Evolutionary conservation across 2,329 filamentous ascomycete genomes (phyloP).

Genomic region (Neopestalotiopsis sp.): DNA sequence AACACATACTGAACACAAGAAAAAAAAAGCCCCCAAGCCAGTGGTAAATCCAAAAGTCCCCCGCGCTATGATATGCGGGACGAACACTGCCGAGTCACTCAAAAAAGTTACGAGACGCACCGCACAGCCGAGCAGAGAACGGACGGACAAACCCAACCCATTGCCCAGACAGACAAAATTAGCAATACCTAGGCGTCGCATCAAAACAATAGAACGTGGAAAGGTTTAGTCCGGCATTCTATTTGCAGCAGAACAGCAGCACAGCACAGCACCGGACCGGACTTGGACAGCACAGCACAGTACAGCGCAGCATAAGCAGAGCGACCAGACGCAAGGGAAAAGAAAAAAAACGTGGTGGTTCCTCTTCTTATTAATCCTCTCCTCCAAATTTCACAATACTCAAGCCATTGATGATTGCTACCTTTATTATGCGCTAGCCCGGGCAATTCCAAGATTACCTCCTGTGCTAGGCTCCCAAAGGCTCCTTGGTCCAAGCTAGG

Average conservation of each 20-base stretch:
- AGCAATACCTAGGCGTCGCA: background rate
- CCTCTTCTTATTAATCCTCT: background rate
- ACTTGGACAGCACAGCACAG: no score
- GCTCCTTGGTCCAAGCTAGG: background rate
- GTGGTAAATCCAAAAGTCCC: background rate
- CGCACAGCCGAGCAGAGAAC: no score
- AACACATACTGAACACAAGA: background rate
- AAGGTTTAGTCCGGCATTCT: background rate
- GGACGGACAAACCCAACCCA: background rate
- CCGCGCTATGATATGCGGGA: background rate
- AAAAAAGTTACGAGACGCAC: background rate
- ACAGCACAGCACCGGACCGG: no score
- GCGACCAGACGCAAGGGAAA: no score
- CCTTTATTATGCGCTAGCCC: background rate
- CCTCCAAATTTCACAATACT: constrained; percentile 5
- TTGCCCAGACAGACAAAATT: background rate
- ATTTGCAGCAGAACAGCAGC: background rate
- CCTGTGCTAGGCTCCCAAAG: no score
- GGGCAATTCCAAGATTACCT: constrained; percentile 5
- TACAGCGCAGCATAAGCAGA: no score
- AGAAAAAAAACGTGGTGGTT: no score
- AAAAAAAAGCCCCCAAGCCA: background rate
- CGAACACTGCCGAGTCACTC: background rate
- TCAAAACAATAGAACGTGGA: background rate
- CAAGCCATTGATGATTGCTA: background rate